Percentiles rank a stretch among this genome's conserved stretches.
phyloP scores from a whole-genome alignment of 2,329 filamentous ascomycete genomes.

The Calonectria pseudoturangicola region DNA sequence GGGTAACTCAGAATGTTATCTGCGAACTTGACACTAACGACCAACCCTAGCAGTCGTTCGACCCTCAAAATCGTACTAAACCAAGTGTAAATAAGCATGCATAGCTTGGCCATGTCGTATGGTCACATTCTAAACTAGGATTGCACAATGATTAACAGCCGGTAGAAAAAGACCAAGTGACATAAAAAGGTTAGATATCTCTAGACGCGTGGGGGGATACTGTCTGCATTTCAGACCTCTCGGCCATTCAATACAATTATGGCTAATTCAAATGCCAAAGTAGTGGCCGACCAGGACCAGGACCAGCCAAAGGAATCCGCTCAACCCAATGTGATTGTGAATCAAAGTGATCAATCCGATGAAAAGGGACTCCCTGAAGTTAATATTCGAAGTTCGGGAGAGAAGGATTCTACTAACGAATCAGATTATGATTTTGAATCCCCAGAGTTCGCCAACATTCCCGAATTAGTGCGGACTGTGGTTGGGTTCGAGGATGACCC shows the following conservation, averaged over 20 bases:
- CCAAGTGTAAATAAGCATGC: not conserved
- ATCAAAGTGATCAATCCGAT: not conserved
- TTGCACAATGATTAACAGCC: conserved; percentile 13
- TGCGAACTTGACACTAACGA: not conserved
- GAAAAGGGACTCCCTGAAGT: not conserved
- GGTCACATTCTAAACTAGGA: conserved; percentile 10
- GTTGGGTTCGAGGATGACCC: conserved; percentile 76
- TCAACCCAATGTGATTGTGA: not conserved
- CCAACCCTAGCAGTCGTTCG: not conserved
- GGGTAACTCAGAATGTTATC: not conserved
- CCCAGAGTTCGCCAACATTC: conserved; percentile 24
- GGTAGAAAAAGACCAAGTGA: not conserved
- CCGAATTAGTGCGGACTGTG: conserved; percentile 67
- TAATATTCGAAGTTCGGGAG: not conserved
- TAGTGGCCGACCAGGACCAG: no score
- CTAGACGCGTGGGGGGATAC: not conserved
- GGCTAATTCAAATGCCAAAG: not conserved
- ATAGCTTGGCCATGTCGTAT: not conserved
- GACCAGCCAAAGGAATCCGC: not conserved
- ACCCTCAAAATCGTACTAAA: not conserved
- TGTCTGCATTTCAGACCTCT: not conserved
- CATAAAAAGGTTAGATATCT: not conserved
- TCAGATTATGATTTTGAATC: conserved; percentile 20
- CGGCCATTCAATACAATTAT: not conserved
- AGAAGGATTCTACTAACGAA: not conserved